Evolutionary conservation across 345 rosid species (phyloP).

Genomic region (Brassica incana): DNA sequence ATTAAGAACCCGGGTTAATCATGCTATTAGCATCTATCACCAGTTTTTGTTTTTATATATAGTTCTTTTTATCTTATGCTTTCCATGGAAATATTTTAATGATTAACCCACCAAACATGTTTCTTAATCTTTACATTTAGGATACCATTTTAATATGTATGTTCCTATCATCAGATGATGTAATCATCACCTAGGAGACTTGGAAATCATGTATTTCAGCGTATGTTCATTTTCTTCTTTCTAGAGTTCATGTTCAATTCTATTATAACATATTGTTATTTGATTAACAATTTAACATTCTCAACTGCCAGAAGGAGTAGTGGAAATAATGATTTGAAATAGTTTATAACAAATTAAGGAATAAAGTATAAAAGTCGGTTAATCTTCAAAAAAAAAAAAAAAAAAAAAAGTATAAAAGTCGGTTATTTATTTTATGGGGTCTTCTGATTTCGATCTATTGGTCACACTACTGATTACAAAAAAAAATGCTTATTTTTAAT

Average conservation of each 20-base stretch:
- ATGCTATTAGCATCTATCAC: slow-evolving; percentile 16
- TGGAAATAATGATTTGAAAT: neutral
- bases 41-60: slow-evolving; percentile 26
- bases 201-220: neutral
- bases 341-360: neutral
- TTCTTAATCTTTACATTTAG: slow-evolving; percentile 44
- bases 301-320: neutral
- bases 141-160: slow-evolving; percentile 7
- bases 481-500: neutral
- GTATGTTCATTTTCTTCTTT: neutral
- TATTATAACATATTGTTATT: neutral
- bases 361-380: neutral
- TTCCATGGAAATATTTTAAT: slow-evolving; percentile 25
- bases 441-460: neutral
- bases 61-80: slow-evolving; percentile 15
- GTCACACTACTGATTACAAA: neutral
- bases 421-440: neutral
- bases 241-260: neutral
- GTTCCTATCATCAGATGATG: slow-evolving; percentile 16
- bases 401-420: neutral
- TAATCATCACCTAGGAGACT: neutral
- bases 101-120: slow-evolving; percentile 41
- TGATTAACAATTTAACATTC: neutral
- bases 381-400: no score
- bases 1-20: no score